Conservation (phyloP, 2,329 filamentous ascomycete species). For the Orbilia oligospora region DNA sequence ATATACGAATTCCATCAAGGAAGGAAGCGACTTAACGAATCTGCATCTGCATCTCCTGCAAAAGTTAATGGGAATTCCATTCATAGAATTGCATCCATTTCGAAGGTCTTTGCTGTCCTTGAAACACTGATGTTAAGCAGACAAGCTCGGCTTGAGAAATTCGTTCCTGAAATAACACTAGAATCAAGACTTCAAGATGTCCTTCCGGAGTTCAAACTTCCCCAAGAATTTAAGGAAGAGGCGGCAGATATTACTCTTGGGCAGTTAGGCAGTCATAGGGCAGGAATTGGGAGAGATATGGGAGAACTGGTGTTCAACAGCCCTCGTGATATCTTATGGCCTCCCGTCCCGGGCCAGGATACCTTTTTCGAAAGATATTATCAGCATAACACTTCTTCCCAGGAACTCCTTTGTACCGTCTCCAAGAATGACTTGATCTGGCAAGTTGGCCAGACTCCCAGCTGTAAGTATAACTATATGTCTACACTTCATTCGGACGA, state of each 20-base stretch:
- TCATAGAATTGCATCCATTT: constrained; percentile 47
- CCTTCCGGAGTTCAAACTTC: constrained; percentile 45
- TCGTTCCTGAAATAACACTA: constrained; percentile 36
- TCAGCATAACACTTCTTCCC: constrained; percentile 30
- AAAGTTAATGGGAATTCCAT: constrained; percentile 36
- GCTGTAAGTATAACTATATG: constrained; percentile 33
- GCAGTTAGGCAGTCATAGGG: constrained; percentile 45
- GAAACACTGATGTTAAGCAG: constrained; percentile 37
- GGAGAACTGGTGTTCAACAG: constrained; percentile 36
- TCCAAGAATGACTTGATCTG: constrained; percentile 35
- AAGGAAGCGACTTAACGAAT: constrained; percentile 41
- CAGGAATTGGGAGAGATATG: constrained; percentile 47
- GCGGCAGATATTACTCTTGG: constrained; percentile 46
- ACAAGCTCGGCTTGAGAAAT: constrained; percentile 28
- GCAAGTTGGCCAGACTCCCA: constrained; percentile 45
- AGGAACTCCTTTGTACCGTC: constrained; percentile 15
- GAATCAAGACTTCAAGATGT: constrained; percentile 41
- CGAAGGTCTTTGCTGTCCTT: constrained; percentile 40
- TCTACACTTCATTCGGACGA: background rate
- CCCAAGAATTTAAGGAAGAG: constrained; percentile 37
- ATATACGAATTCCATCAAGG: constrained; percentile 55
- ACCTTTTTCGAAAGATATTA: constrained; percentile 34
- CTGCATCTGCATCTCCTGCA: constrained; percentile 13
- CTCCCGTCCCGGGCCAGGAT: constrained; percentile 9
- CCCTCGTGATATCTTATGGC: constrained; percentile 37